A percentile compares a stretch with the other conserved stretches of the same genome.
These are phyloP conservation scores for Acanthamoeba sp. DNA, from an alignment of 208 protist species.

Conservation along the genomic window DNA sequence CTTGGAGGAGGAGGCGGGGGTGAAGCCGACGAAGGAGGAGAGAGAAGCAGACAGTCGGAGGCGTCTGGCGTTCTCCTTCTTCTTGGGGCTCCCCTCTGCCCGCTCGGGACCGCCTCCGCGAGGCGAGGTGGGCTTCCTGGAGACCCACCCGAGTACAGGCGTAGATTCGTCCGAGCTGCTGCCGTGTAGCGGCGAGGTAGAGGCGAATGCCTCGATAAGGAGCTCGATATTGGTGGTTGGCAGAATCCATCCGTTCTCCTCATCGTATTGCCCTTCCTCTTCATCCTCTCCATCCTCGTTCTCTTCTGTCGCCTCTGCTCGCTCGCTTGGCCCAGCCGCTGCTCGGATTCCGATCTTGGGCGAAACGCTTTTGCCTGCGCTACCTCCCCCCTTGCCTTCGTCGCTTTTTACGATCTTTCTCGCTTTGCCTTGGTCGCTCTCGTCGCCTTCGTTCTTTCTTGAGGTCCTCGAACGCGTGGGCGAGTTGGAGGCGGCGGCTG, in stretches of 20 bases:
- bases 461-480: too few species aligned
- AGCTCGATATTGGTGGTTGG: not conserved
- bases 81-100: not conserved
- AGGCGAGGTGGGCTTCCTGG: not conserved
- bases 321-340: too few species aligned
- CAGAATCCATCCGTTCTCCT: conserved; percentile 33
- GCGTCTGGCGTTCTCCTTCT: not conserved
- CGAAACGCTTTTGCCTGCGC: too few species aligned
- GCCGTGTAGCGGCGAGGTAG: not conserved
- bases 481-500: too few species aligned
- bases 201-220: conserved; percentile 8
- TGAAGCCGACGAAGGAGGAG: not conserved
- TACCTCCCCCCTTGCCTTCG: not conserved
- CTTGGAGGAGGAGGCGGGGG: conserved; percentile 3
- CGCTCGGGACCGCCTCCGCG: not conserved
- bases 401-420: conserved; percentile 12
- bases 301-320: too few species aligned
- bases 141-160: not conserved
- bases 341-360: too few species aligned
- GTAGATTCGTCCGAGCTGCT: conserved; percentile 23
- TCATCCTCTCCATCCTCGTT: not conserved
- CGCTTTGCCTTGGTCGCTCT: not conserved
- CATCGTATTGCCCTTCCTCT: conserved; percentile 3
- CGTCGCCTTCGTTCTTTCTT: not conserved
- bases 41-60: not conserved